phyloP scores from a whole-genome alignment of 495 filamentous ascomycete species.

The Sporormia fimetaria region DNA sequence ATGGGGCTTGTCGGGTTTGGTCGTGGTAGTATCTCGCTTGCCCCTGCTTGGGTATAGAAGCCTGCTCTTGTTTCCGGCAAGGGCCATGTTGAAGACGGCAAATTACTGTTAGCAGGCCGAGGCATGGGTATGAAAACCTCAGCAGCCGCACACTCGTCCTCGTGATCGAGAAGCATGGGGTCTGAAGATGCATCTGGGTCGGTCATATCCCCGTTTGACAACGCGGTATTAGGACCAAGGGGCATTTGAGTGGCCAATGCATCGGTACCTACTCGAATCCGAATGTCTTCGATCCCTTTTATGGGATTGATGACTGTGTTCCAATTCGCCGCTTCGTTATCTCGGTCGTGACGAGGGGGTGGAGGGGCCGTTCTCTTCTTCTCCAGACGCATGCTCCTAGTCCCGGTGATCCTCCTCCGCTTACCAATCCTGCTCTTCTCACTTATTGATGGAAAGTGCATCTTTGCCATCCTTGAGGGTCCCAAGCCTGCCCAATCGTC shows the following conservation, averaged over 20 bases:
- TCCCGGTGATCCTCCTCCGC: constrained; percentile 24
- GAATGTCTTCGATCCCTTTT: constrained; percentile 19
- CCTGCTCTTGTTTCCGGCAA: too few species aligned
- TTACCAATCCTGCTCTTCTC: constrained; percentile 30
- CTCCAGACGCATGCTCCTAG: background rate
- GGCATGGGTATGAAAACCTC: too few species aligned
- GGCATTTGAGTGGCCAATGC: constrained; percentile 27
- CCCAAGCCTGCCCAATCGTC: constrained; percentile 30
- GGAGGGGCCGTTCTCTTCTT: background rate
- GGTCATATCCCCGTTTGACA: constrained; percentile 7
- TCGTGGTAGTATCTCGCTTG: too few species aligned
- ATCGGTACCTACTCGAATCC: constrained; percentile 29
- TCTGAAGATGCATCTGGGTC: constrained; percentile 18
- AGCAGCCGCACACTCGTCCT: background rate
- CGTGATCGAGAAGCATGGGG: constrained; percentile 28
- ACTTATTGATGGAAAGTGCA: constrained; percentile 17
- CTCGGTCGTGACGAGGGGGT: background rate
- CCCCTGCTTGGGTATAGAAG: too few species aligned
- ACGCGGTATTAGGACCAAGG: constrained; percentile 2
- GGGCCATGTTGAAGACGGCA: too few species aligned
- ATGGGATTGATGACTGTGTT: background rate
- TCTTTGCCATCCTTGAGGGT: constrained; percentile 21
- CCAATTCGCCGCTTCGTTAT: too few species aligned
- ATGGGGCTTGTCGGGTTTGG: too few species aligned
- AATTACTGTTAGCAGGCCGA: too few species aligned